Percentiles rank a stretch among this genome's conserved stretches.
Evolutionary conservation across 2,329 filamentous ascomycete species (phyloP).

Genomic region (Pestalotiopsis sp.): DNA sequence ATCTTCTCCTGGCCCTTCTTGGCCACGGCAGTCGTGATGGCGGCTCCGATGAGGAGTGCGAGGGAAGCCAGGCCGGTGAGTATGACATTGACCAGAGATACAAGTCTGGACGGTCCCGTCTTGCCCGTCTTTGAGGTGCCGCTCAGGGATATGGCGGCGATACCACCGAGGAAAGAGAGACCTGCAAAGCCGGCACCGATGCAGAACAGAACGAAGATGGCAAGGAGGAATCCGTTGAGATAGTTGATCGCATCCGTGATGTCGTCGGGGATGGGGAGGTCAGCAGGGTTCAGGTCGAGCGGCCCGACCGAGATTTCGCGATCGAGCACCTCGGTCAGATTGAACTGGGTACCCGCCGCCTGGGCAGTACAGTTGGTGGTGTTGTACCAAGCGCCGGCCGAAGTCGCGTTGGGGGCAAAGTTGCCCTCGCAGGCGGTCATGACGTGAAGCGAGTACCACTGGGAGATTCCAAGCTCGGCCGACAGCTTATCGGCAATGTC

Average conservation of each 20-base stretch:
- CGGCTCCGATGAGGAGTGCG: constrained; percentile 41
- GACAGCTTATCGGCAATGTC: constrained; percentile 41
- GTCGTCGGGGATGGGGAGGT: constrained; percentile 45
- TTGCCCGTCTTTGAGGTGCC: constrained; percentile 17
- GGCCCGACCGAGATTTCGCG: constrained; percentile 47
- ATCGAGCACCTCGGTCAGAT: constrained; percentile 50
- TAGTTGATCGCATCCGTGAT: constrained; percentile 49
- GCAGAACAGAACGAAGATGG: constrained; percentile 50
- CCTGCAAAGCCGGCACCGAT: constrained; percentile 44
- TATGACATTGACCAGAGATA: constrained; percentile 35
- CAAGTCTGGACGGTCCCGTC: constrained; percentile 19
- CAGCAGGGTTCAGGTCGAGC: constrained; percentile 43
- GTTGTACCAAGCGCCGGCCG: constrained; percentile 37
- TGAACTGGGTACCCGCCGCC: constrained; percentile 38
- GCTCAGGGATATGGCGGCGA: constrained; percentile 31
- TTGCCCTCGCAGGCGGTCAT: constrained; percentile 48
- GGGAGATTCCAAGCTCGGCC: constrained; percentile 45
- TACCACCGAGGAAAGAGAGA: constrained; percentile 41
- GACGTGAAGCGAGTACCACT: constrained; percentile 55
- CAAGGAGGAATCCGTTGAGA: constrained; percentile 51
- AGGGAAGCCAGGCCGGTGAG: constrained; percentile 38
- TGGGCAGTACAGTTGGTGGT: constrained; percentile 46
- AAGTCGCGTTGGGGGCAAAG: constrained; percentile 46
- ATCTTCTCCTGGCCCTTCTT: constrained; percentile 43
- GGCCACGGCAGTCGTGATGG: constrained; percentile 42